Evolutionary conservation across 495 filamentous ascomycete genomes (phyloP), one percentile per base, ranked within the genome.

Genomic region (Beverwykella pulmonaria): DNA sequence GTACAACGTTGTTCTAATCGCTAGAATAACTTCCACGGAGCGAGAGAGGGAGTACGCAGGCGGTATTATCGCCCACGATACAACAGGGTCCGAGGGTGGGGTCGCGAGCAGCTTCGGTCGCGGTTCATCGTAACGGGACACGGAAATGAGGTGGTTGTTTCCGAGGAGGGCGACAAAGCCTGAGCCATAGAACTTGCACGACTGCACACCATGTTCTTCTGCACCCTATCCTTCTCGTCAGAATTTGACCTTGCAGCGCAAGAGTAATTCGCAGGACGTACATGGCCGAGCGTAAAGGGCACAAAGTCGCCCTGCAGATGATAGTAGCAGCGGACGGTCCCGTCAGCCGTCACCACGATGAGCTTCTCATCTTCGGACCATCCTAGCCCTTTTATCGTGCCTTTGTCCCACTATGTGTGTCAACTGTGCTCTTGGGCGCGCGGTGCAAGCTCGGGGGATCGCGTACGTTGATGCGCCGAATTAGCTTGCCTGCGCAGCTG

Each of bases 291-390:
- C n/a, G 90, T 91, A 76, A 98, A 98, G 65, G 96, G 92, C 1
- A 88, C 91, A 76, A 98, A 98, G 70, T 98, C 93, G 44, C 90
- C 90, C 75, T 96, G 89, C 32, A 98, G 78, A 72, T 96, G 91
- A 72, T 89, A 91, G 74, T 98, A 98, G 73, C 90, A 93, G 61
- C 92, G 82, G 27, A 98, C 93, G 9, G 87, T 92, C 55, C 94
- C 94, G 72, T 98, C 94, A 61, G 90, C 86, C 2, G 92, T 90
- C 53, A 97, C 86, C 3, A 96, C 88, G 8, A 98, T 79, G 17
- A 98, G 83, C 75, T 92, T 91, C 82, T 98, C 94, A 68, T 97
- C 92, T 73, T 96, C 94, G 34, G 93, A 97, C 94, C 94, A 98
- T 20, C 94, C 94, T 19, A 98, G 82, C 10, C 92, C 92, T 74